A percentile compares a stretch with the other conserved stretches of the same genome.
These are phyloP conservation scores for Biscogniauxia mediterranea DNA, from an alignment of 2,329 filamentous ascomycete species.

Conservation along the genomic window DNA sequence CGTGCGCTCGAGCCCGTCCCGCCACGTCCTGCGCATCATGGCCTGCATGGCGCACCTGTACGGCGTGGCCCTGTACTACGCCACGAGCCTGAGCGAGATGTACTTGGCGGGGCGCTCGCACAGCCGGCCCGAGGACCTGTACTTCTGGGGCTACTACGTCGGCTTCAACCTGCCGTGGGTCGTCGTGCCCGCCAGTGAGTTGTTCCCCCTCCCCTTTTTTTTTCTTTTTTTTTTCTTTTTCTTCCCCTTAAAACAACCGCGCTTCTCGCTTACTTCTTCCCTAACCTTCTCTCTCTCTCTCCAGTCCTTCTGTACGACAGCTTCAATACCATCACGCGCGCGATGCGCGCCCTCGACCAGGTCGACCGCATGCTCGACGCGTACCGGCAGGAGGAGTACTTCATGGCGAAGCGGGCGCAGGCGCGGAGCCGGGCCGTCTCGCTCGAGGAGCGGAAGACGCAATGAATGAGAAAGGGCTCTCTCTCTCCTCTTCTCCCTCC, in stretches of 20 bases:
- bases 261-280: too few relatives aligned
- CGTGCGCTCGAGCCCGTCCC: slow-evolving; percentile 39
- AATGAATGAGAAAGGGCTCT: neutral
- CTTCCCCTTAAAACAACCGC: neutral
- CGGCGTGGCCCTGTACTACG: slow-evolving; percentile 61
- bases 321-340: slow-evolving; percentile 24
- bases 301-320: slow-evolving; percentile 31
- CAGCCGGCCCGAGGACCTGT: slow-evolving; percentile 58
- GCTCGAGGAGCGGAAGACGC: neutral
- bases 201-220: neutral
- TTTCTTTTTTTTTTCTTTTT: neutral
- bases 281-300: neutral
- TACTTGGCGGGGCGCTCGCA: slow-evolving; percentile 45
- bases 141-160: slow-evolving; percentile 64
- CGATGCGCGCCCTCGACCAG: slow-evolving; percentile 26
- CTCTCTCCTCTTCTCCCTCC: too few relatives aligned
- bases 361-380: slow-evolving; percentile 20
- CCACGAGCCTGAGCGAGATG: slow-evolving; percentile 53
- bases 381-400: slow-evolving; percentile 13
- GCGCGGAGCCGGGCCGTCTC: too few relatives aligned
- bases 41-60: slow-evolving; percentile 57
- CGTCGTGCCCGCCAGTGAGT: slow-evolving; percentile 54
- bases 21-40: slow-evolving; percentile 51
- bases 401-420: neutral
- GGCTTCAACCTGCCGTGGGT: slow-evolving; percentile 62